phyloP scores from a whole-genome alignment of 108 stramenopile genomes.

The Nannochloropsis oceanica region DNA sequence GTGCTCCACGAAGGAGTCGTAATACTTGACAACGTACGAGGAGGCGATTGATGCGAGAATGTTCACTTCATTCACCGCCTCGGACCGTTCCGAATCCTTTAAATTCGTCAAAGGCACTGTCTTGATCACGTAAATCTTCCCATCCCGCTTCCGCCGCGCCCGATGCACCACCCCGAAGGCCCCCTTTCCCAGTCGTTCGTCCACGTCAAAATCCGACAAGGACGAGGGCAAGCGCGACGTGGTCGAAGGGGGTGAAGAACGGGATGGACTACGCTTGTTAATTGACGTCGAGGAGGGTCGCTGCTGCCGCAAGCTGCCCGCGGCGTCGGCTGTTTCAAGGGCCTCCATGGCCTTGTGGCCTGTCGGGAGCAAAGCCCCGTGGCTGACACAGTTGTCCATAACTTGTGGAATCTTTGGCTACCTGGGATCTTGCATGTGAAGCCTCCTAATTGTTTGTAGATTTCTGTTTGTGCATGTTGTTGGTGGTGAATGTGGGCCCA shows the following conservation, averaged over 20 bases:
- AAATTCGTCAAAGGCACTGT: conserved; percentile 9
- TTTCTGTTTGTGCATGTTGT: no score
- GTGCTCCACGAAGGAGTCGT: conserved; percentile 39
- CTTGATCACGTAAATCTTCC: conserved; percentile 14
- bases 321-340: not conserved
- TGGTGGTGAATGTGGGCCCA: no score
- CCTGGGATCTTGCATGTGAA: no score
- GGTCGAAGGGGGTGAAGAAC: not conserved
- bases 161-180: conserved; percentile 25
- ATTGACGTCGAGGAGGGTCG: not conserved
- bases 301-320: not conserved
- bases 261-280: not conserved
- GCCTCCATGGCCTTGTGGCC: not conserved
- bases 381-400: no score
- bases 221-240: not conserved
- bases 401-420: no score
- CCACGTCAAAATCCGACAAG: conserved; percentile 14
- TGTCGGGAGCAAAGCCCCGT: not conserved
- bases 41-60: not conserved
- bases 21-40: conserved; percentile 46
- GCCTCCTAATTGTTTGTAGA: no score
- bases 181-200: conserved; percentile 9
- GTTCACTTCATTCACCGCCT: conserved; percentile 33
- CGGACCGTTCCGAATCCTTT: not conserved
- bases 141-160: conserved; percentile 7